phyloP scores from a whole-genome alignment of 2,329 filamentous ascomycete genomes.

The Albophoma yamanashiensis region DNA sequence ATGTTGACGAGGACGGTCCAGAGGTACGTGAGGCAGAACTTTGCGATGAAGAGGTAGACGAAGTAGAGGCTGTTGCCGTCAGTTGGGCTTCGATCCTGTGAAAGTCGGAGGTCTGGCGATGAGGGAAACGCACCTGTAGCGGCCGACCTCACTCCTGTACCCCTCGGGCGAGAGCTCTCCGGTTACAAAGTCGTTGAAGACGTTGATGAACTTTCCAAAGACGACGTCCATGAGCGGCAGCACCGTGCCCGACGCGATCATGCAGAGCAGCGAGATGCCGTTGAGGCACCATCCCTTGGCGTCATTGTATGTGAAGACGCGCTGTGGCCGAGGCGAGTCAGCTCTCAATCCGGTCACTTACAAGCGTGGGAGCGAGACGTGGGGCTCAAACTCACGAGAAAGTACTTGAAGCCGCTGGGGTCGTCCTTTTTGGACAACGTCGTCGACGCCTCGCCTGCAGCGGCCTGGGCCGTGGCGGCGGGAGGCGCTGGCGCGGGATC shows the following conservation, averaged over 20 bases:
- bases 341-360: not conserved
- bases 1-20: slow-evolving; percentile 34
- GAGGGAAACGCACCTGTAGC: slow-evolving; percentile 25
- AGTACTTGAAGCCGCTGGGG: slow-evolving; percentile 14
- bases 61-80: slow-evolving; percentile 35
- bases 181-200: slow-evolving; percentile 45
- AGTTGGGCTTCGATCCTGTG: not conserved
- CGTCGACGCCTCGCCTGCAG: not conserved
- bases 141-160: slow-evolving; percentile 39
- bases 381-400: slow-evolving; percentile 7
- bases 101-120: not conserved
- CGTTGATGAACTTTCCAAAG: slow-evolving; percentile 42
- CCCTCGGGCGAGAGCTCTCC: slow-evolving; percentile 28
- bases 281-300: slow-evolving; percentile 25
- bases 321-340: slow-evolving; percentile 9
- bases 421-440: slow-evolving; percentile 2
- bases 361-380: not conserved
- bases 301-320: slow-evolving; percentile 29
- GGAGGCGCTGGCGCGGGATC: not conserved
- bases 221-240: slow-evolving; percentile 49
- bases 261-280: slow-evolving; percentile 20
- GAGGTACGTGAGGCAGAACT: slow-evolving; percentile 42
- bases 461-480: not conserved
- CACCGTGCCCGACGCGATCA: slow-evolving; percentile 24
- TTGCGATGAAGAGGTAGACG: slow-evolving; percentile 45